Evolutionary conservation across 495 filamentous ascomycete species (phyloP).

Genomic region (Clavariopsis aquatica): DNA sequence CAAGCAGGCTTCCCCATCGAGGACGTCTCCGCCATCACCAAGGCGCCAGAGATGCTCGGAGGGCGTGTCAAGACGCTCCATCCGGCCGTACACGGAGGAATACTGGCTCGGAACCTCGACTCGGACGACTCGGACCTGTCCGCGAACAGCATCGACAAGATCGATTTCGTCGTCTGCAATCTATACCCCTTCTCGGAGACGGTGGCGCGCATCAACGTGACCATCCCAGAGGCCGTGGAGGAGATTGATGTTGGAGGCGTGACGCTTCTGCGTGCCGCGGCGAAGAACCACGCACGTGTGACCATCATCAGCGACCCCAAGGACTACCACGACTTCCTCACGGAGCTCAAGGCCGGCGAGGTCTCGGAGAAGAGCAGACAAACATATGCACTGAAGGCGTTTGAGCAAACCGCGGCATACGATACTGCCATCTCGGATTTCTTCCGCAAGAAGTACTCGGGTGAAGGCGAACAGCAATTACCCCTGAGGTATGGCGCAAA

Average conservation of each 20-base stretch:
- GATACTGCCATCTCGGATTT: constrained; percentile 92
- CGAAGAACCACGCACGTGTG: constrained; percentile 95
- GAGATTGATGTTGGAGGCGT: constrained; percentile 97
- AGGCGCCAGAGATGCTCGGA: constrained; percentile 96
- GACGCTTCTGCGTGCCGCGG: constrained; percentile 90
- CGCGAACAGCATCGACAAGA: constrained; percentile 94
- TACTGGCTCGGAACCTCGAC: constrained; percentile 87
- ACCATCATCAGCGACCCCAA: constrained; percentile 90
- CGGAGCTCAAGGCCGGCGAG: constrained; percentile 82
- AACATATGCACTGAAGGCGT: constrained; percentile 90
- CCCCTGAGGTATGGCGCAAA: constrained; percentile 92
- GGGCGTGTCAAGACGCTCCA: constrained; percentile 97
- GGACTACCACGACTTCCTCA: constrained; percentile 91
- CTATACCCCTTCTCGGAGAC: constrained; percentile 98
- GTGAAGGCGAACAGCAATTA: constrained; percentile 77
- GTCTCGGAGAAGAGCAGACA: constrained; percentile 80
- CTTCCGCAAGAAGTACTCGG: constrained; percentile 95
- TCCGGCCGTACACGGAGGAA: constrained; percentile 58
- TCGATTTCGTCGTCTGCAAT: constrained; percentile 98
- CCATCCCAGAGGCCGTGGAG: constrained; percentile 91
- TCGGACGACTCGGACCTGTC: constrained; percentile 96
- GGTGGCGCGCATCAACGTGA: constrained; percentile 93
- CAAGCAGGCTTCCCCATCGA: constrained; percentile 93
- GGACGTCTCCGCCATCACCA: constrained; percentile 96
- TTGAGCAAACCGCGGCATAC: constrained; percentile 98